A percentile compares a stretch with the other conserved stretches of the same genome.
Evolutionary conservation across 2,329 filamentous ascomycete species (phyloP).

Genomic region (Phyllosticta citriasiana): DNA sequence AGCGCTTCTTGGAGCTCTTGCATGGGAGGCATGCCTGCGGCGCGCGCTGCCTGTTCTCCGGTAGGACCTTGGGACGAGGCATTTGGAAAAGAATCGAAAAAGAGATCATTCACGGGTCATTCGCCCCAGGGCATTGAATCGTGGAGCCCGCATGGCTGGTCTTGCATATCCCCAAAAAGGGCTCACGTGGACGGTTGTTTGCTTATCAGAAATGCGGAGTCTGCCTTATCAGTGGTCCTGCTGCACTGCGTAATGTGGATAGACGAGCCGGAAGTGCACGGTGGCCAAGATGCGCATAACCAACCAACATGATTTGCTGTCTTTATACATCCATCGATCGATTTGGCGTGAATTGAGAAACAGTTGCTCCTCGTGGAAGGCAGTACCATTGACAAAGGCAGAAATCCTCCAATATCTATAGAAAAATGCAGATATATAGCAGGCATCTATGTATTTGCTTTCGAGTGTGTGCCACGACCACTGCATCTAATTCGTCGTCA

Average conservation of each 20-base stretch:
- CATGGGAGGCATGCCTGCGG: slow-evolving; percentile 16
- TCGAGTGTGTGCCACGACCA: no score
- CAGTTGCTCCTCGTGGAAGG: no score
- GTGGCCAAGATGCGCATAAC: not conserved
- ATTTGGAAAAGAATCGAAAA: slow-evolving; percentile 9
- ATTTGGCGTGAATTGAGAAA: no score
- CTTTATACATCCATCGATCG: no score
- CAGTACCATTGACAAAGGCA: no score
- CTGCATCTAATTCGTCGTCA: not conserved
- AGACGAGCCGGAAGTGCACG: not conserved
- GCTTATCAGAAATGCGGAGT: not conserved
- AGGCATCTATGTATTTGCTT: no score
- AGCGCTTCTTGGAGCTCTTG: slow-evolving; percentile 17
- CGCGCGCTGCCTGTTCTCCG: slow-evolving; percentile 17
- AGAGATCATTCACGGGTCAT: not conserved
- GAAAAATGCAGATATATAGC: no score
- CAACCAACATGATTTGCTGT: no score
- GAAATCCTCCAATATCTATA: no score
- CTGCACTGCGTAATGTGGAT: not conserved
- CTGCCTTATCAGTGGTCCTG: not conserved
- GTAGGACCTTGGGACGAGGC: slow-evolving; percentile 17
- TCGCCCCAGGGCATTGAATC: not conserved
- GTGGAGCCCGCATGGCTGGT: not conserved
- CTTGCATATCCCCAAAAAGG: not conserved
- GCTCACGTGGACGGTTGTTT: not conserved